These are phyloP conservation scores for Geosmithia flava DNA, from an alignment of 2,329 filamentous ascomycete genomes.

Conservation along the genomic window DNA sequence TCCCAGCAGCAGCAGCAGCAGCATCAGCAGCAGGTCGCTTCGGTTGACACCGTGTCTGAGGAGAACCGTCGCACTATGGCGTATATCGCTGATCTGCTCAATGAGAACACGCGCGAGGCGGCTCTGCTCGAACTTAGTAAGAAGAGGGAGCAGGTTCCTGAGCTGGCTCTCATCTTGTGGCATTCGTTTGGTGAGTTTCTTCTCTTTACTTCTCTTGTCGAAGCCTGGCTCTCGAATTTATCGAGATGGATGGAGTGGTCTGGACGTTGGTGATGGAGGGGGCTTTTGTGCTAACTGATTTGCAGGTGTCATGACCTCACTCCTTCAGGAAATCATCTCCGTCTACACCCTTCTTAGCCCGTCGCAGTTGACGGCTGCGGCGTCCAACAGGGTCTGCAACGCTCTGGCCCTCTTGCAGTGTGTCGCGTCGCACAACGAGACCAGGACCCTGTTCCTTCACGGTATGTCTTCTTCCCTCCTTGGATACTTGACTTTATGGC, in stretches of 20 bases:
- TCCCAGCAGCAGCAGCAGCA: not conserved
- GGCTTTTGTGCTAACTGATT: conserved; percentile 8
- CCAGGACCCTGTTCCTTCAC: conserved; percentile 81
- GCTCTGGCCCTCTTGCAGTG: conserved; percentile 91
- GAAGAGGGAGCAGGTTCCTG: conserved; percentile 95
- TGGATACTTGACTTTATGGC: not conserved
- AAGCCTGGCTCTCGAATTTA: no score
- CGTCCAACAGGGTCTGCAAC: conserved; percentile 95
- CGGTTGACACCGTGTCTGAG: conserved; percentile 62
- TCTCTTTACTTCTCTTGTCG: not conserved
- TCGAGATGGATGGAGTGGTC: no score
- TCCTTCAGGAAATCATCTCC: conserved; percentile 96
- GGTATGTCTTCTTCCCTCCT: conserved; percentile 39
- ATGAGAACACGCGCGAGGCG: conserved; percentile 75
- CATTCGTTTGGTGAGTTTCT: conserved; percentile 77
- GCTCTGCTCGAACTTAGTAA: conserved; percentile 94
- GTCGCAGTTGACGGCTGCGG: conserved; percentile 92
- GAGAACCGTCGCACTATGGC: conserved; percentile 87
- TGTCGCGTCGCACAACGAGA: conserved; percentile 95
- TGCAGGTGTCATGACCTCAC: conserved; percentile 89
- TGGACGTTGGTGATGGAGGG: no score
- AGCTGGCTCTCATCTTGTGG: conserved; percentile 92
- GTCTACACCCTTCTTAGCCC: conserved; percentile 96
- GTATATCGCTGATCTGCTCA: conserved; percentile 85
- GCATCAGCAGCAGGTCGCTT: conserved; percentile 18